phyloP scores from a whole-genome alignment of 306 rosid genomes.

The Rosa persica region DNA sequence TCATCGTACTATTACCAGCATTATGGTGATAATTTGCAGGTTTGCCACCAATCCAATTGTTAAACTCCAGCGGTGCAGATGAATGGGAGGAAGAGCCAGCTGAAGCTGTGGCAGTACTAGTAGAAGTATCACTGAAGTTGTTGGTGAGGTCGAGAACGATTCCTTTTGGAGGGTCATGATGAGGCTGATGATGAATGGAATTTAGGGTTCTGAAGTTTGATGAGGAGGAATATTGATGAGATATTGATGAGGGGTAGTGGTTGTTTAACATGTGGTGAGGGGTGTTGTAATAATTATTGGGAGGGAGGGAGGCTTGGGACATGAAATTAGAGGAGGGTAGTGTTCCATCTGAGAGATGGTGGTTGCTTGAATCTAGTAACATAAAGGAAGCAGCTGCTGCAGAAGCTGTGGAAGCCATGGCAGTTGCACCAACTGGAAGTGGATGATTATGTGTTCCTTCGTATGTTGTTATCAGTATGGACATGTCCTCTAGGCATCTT shows the following conservation, averaged over 20 bases:
- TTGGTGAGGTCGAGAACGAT: constrained; percentile 65
- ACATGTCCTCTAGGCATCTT: constrained; percentile 94
- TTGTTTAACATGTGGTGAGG: constrained; percentile 28
- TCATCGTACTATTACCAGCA: not conserved
- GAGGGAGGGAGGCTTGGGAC: constrained; percentile 32
- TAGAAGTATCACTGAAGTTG: constrained; percentile 16
- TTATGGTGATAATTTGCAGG: constrained; percentile 15
- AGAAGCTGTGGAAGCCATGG: constrained; percentile 80
- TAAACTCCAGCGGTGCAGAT: constrained; percentile 28
- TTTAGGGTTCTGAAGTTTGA: constrained; percentile 34
- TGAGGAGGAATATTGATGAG: constrained; percentile 19
- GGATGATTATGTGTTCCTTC: constrained; percentile 99
- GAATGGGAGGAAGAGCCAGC: constrained; percentile 28
- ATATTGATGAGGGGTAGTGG: constrained; percentile 19
- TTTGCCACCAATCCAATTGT: constrained; percentile 42
- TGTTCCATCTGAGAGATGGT: constrained; percentile 27
- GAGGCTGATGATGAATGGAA: constrained; percentile 37
- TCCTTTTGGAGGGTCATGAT: constrained; percentile 57
- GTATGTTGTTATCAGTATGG: constrained; percentile 88
- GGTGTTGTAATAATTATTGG: constrained; percentile 22
- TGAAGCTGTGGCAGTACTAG: constrained; percentile 20
- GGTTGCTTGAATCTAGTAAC: constrained; percentile 60
- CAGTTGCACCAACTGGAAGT: constrained; percentile 89
- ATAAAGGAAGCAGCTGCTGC: constrained; percentile 61
- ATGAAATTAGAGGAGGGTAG: constrained; percentile 25